These are phyloP conservation scores for Triticum aestivum DNA, from an alignment of 176 grass and related monocot species.

Conservation along the genomic window IWGSC_CS_RefSeq_v2.1 NC_057805.1:60621497-60621996, in stretches of 20 bases:
- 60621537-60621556: not conserved
- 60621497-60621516: constrained; percentile 37
- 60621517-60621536: constrained; percentile 38
- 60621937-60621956: too few relatives aligned
- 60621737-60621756: not conserved
- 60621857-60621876: too few relatives aligned
- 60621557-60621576: not conserved
- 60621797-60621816: not conserved
- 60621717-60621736: not conserved
- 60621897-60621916: too few relatives aligned
- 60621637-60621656: not conserved
- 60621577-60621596: constrained; percentile 17
- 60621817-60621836: not conserved
- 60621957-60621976: too few relatives aligned
- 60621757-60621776: not conserved
- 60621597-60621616: constrained; percentile 23
- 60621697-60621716: not conserved
- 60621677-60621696: not conserved
- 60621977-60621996: too few relatives aligned
- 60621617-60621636: constrained; percentile 10
- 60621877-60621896: too few relatives aligned
- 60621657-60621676: not conserved
- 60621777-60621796: not conserved
- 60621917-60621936: too few relatives aligned
- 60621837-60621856: too few relatives aligned